These are phyloP conservation scores for Cryptosporidium ubiquitum DNA, from an alignment of 169 alveolate species.

Conservation along the genomic window DNA sequence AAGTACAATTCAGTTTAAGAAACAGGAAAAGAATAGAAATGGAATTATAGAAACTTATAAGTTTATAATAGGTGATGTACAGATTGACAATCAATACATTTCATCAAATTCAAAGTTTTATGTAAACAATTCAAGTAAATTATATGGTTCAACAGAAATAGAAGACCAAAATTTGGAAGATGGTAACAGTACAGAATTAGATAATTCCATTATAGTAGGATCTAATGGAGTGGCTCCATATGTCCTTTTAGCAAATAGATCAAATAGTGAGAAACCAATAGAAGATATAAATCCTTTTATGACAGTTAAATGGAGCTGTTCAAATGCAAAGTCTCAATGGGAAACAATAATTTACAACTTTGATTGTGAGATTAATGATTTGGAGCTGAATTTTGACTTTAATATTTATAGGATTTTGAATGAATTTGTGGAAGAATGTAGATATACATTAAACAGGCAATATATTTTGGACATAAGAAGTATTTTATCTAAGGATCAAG, in stretches of 20 bases:
- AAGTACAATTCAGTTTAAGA: constrained; percentile 57
- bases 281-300: constrained; percentile 5
- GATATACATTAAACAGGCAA: not conserved
- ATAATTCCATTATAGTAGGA: not conserved
- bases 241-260: constrained; percentile 45
- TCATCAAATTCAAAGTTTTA: constrained; percentile 37
- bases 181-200: not conserved
- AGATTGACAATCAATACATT: constrained; percentile 57
- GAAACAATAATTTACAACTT: constrained; percentile 55
- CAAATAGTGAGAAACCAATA: not conserved
- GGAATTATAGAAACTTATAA: constrained; percentile 45
- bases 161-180: not conserved
- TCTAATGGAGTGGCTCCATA: constrained; percentile 42
- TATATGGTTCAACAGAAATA: constrained; percentile 3
- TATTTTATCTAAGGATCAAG: constrained; percentile 26
- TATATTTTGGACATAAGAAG: constrained; percentile 10
- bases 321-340: constrained; percentile 68
- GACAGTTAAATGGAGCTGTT: constrained; percentile 44
- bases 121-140: constrained; percentile 23
- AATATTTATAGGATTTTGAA: constrained; percentile 43
- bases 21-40: constrained; percentile 55
- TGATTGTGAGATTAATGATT: constrained; percentile 43
- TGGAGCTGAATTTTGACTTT: constrained; percentile 73
- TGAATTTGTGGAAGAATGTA: constrained; percentile 60
- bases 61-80: constrained; percentile 41